Evolutionary conservation across 805 yeast genomes (phyloP).

Genomic region (Wickerhamiella shivajii): DNA sequence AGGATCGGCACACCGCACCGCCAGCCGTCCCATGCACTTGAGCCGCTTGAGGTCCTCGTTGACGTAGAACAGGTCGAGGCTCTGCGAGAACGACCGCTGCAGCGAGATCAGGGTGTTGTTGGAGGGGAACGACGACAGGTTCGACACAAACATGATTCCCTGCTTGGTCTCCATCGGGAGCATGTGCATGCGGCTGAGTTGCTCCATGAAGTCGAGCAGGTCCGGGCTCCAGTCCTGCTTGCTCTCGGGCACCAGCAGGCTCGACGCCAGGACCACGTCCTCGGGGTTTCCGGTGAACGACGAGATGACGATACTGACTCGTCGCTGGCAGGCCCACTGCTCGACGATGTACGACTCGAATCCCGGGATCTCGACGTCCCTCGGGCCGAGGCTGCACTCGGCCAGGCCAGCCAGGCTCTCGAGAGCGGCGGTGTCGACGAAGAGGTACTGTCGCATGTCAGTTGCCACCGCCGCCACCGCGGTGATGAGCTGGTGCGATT

Average conservation of each 20-base stretch:
- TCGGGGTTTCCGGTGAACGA: conserved; percentile 72
- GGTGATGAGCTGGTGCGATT: no score
- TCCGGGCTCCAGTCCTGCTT: conserved; percentile 34
- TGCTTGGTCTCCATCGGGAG: conserved; percentile 48
- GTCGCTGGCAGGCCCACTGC: conserved; percentile 78
- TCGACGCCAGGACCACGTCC: conserved; percentile 48
- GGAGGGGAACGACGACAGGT: conserved; percentile 68
- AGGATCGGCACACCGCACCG: conserved; percentile 50
- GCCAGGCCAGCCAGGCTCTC: conserved; percentile 18
- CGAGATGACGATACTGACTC: conserved; percentile 51
- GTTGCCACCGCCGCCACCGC: no score
- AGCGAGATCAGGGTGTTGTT: conserved; percentile 57
- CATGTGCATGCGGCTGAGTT: conserved; percentile 49
- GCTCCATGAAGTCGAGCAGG: conserved; percentile 49
- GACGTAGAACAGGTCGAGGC: conserved; percentile 46
- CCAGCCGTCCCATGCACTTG: conserved; percentile 76
- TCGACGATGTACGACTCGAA: conserved; percentile 86
- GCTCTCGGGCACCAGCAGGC: conserved; percentile 38
- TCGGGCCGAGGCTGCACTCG: conserved; percentile 24
- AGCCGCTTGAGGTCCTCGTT: conserved; percentile 65
- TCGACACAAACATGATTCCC: conserved; percentile 64
- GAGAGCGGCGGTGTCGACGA: conserved; percentile 21
- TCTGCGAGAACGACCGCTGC: conserved; percentile 28
- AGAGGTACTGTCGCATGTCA: no score
- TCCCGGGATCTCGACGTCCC: conserved; percentile 43